Base-by-base conservation (phyloP, 305 asterid genomes). In the Caryopteris hybrid region DNA sequence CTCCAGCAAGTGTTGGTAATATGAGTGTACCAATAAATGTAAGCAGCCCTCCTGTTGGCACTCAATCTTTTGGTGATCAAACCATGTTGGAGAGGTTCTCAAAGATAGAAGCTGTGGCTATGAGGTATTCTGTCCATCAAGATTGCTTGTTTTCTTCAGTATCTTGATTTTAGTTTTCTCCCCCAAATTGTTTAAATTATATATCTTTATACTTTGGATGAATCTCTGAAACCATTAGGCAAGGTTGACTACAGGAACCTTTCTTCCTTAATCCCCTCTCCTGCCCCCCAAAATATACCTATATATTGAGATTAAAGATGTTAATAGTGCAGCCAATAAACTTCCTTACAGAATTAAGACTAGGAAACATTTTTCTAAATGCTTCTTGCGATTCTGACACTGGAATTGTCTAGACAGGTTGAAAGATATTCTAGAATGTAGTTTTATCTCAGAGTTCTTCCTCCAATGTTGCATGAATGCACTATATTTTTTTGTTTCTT, bases 1-100 rank as follows among this genome's bases (percentile, higher is more conserved):
- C 99, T 61, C 98, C 99, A 39, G 93, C 86, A 65, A 94, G 99
- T 83, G 98, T 92, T 58, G 72, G 91, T 80, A 94, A 80, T 74
- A 73, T 84, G 80, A 85, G 83, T 48, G 62, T 83, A 70, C 91
- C 91, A 36, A 77, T 87, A 68, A 91, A 64, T 69, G 93, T 86
- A 42, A 84, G 80, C 83, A 91, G 99, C 79, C 97, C 98, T 70
- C 81, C 91, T 36, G 88, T 90, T 65, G 96, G 96, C 47, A 71
- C 68, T 78, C 85, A 85, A 51, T 62, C 89, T 64, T 77, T 78
- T 75, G 86, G 87, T 55, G 97, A 89, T 74, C 92, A 85, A 63
- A 57, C 67, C 63, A 64, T 86, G 71, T 88, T 89, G 36, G 98
- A 89, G 63, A 80, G 96, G 73, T 91, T 94, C 83, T 85, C 95